A percentile compares a stretch with the other conserved stretches of the same genome.
phyloP scores from a whole-genome alignment of 1,139 yeast genomes.

The Blastobotrys arbuscula region DNA sequence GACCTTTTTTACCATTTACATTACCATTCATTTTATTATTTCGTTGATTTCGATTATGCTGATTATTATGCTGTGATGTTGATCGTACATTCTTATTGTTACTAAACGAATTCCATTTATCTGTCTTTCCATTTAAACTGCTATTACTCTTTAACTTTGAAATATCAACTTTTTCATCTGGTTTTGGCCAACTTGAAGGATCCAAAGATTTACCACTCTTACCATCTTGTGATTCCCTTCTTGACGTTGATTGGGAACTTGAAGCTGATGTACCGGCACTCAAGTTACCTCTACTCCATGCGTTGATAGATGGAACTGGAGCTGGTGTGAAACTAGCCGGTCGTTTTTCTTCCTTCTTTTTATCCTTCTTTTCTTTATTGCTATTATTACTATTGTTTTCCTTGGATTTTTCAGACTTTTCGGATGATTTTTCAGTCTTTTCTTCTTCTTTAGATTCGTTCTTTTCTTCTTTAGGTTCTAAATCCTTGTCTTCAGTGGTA shows the following conservation, averaged over 20 bases:
- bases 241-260: constrained; percentile 22
- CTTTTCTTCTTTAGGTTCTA: constrained; percentile 19
- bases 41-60: background rate
- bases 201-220: constrained; percentile 30
- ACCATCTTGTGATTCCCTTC: constrained; percentile 14
- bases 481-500: constrained; percentile 17
- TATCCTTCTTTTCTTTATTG: constrained; percentile 16
- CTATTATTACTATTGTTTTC: constrained; percentile 19
- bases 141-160: constrained; percentile 11
- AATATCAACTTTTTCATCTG: constrained; percentile 34
- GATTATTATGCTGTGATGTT: background rate
- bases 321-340: constrained; percentile 38
- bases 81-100: constrained; percentile 11
- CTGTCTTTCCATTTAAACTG: constrained; percentile 8
- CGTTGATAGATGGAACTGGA: constrained; percentile 39
- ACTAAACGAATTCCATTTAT: constrained; percentile 13
- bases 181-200: constrained; percentile 56
- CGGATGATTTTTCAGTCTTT: constrained; percentile 13
- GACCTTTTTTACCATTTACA: constrained; percentile 8
- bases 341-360: constrained; percentile 21
- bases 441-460: constrained; percentile 8
- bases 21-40: constrained; percentile 3
- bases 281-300: constrained; percentile 31
- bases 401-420: constrained; percentile 26
- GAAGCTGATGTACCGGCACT: constrained; percentile 18